Evolutionary conservation across 352 stramenopile species (phyloP), one percentile per base, ranked within the genome.

Genomic region (Phytophthora fragariaefolia): DNA sequence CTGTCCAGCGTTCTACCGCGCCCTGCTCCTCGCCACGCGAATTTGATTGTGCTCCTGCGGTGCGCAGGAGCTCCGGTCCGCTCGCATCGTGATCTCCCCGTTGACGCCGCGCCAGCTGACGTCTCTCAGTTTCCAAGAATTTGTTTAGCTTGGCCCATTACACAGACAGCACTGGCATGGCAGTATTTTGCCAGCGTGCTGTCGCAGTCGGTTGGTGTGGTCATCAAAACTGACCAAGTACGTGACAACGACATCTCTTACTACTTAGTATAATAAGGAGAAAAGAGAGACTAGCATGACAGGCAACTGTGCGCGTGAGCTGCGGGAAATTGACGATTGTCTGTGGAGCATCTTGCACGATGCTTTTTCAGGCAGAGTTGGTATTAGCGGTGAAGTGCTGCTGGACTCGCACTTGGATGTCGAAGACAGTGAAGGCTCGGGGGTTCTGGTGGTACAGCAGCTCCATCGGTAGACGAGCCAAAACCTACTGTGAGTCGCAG

Each of bases 261-360:
- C 30, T 12, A 12, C 12, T 12, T 36, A 36, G 30, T 36, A 36
- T 24, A 27, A 28, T 9, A 55, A 55, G 34, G 48, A 55, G n/a
- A 55, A 55, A 85, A 63, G 85, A 87, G 70, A 85, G 80, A 45
- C 73, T 3, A 22, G 77, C 64, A 89, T 85, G 63, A 87, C 78
- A 17, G 83, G 78, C 58, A 87, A 84, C 59, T 87, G 77, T 62
- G 75, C 75, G 63, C 84, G 85, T 63, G 71, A 86, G 24, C 68
- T 85, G 63, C 71, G 70, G 46, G 66, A 87, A 55, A 63, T 89
- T n/a, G 77, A 87, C 69, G 77, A 89, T 65, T 78, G 71, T 55
- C 62, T 89, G 42, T 50, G 43, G 43, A 50, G 22, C 20, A 50
- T 50, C 9, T 50, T 58, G 9, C 10, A 58, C 32, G 50, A 58